Conservation (phyloP, 176 grass and related monocot species). For the Neostapfia colusana region DNA sequence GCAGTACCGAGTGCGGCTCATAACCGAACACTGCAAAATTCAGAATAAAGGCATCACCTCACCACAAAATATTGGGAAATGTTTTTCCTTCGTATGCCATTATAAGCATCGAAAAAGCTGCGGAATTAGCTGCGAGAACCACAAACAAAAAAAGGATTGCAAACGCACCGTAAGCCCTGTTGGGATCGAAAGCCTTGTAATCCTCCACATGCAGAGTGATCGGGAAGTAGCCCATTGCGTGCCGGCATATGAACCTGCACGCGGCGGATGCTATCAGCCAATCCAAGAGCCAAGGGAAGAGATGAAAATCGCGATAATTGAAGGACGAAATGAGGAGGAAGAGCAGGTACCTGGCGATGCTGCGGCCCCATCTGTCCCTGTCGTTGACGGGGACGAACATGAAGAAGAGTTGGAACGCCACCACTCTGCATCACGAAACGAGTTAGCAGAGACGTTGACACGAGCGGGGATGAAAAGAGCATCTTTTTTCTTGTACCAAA, state of each 20-base stretch:
- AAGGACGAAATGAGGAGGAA: neutral
- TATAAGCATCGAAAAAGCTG: neutral
- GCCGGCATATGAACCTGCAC: conserved; percentile 79
- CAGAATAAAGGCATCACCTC: neutral
- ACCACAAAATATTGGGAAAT: conserved; percentile 18
- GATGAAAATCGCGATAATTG: neutral
- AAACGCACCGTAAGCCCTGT: conserved; percentile 66
- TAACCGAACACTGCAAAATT: conserved; percentile 73
- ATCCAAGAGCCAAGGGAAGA: neutral
- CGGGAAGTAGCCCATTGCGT: conserved; percentile 81
- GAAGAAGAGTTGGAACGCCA: conserved; percentile 75
- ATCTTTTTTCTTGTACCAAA: neutral
- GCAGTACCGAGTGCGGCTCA: conserved; percentile 88
- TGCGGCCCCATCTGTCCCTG: conserved; percentile 55
- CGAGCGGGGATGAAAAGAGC: neutral
- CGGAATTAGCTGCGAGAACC: neutral
- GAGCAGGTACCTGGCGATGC: conserved; percentile 49
- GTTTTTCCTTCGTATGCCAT: neutral
- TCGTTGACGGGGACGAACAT: conserved; percentile 70
- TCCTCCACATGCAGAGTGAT: conserved; percentile 85
- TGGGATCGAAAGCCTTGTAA: conserved; percentile 62
- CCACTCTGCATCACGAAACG: conserved; percentile 50
- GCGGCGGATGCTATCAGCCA: neutral
- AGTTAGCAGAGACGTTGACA: neutral
- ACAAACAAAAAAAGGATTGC: neutral